Conservation (phyloP, 2,329 filamentous ascomycete genomes). For the Penicillium thymicola region DNA sequence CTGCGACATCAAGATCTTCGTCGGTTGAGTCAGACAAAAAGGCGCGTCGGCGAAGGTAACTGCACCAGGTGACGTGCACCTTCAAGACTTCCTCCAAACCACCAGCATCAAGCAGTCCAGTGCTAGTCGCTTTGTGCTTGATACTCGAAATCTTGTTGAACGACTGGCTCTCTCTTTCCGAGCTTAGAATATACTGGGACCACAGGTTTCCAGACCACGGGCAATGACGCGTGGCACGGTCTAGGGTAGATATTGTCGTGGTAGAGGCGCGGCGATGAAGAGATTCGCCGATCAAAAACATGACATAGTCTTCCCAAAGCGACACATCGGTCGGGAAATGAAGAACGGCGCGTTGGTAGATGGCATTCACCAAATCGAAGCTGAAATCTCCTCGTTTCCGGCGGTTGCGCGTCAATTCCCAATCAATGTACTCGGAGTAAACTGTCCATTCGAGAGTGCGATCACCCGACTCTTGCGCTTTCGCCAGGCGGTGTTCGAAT, state of each 20-base stretch:
- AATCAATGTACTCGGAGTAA: slow-evolving; percentile 71
- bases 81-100: slow-evolving; percentile 86
- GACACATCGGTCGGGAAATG: slow-evolving; percentile 70
- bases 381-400: slow-evolving; percentile 52
- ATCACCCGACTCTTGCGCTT: slow-evolving; percentile 53
- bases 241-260: slow-evolving; percentile 65
- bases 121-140: slow-evolving; percentile 88
- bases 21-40: slow-evolving; percentile 71
- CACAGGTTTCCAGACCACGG: slow-evolving; percentile 90
- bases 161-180: slow-evolving; percentile 71
- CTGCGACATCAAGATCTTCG: slow-evolving; percentile 83
- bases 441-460: slow-evolving; percentile 51
- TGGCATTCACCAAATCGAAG: slow-evolving; percentile 54
- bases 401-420: slow-evolving; percentile 68
- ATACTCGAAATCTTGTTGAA: slow-evolving; percentile 83
- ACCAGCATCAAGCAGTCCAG: slow-evolving; percentile 76
- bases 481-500: slow-evolving; percentile 53
- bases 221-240: slow-evolving; percentile 82
- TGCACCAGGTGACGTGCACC: slow-evolving; percentile 92
- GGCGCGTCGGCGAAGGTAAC: slow-evolving; percentile 81
- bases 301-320: slow-evolving; percentile 80
- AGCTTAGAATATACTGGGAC: slow-evolving; percentile 81
- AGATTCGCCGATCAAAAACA: slow-evolving; percentile 62
- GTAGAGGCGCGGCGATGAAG: slow-evolving; percentile 45
- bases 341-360: slow-evolving; percentile 76